These are phyloP conservation scores for Camellia sinensis DNA, from an alignment of 148 eudicot species.

Conservation along the genomic window DNA sequence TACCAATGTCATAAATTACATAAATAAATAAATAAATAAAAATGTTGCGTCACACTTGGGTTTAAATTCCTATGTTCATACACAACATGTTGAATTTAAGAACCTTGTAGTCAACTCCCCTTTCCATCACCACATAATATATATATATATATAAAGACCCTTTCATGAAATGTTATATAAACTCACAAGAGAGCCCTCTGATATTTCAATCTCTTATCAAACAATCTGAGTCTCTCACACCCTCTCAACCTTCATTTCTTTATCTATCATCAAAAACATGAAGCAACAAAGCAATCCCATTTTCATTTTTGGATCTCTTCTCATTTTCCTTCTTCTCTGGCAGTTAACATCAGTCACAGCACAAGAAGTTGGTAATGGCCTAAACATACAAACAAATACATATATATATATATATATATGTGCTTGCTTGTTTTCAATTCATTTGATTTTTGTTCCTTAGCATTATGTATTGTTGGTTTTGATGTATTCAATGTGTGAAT, in stretches of 20 bases:
- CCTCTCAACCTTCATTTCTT: not conserved
- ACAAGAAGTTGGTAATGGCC: too few relatives aligned
- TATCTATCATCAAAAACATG: not conserved
- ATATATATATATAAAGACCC: too few relatives aligned
- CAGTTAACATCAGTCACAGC: not conserved
- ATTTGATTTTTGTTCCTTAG: too few relatives aligned
- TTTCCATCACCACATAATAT: not conserved
- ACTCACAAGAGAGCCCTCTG: not conserved
- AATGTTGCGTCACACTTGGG: too few relatives aligned
- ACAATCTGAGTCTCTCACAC: not conserved
- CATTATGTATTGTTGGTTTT: too few relatives aligned
- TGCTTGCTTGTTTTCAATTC: too few relatives aligned
- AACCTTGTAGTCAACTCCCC: not conserved
- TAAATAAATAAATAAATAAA: too few relatives aligned
- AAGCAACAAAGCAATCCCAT: conserved; percentile 11
- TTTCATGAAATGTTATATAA: not conserved
- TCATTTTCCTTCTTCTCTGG: conserved; percentile 14
- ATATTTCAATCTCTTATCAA: not conserved
- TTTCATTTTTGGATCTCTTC: conserved; percentile 7
- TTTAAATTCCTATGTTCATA: not conserved
- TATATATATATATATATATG: too few relatives aligned
- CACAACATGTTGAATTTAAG: not conserved
- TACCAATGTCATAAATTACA: too few relatives aligned
- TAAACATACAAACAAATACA: too few relatives aligned
- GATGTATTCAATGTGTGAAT: not conserved